phyloP scores from a whole-genome alignment of 257 asterid species.

The Paraleonurus japonicus region DNA sequence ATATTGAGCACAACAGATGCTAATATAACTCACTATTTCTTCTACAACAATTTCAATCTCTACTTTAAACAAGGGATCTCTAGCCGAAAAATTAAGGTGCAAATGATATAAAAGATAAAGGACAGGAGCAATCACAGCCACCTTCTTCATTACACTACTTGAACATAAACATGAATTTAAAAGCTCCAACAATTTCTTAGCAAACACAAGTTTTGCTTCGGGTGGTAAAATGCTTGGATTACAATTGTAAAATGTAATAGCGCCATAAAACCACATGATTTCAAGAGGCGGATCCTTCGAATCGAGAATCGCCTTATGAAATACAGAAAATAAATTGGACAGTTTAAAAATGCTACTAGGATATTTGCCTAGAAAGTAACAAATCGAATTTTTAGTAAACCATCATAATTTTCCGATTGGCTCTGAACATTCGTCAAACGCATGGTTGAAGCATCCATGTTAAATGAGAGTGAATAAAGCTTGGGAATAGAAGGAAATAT shows the following conservation, averaged over 20 bases:
- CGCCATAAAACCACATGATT: conserved; percentile 27
- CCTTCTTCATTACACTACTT: conserved; percentile 23
- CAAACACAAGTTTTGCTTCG: conserved; percentile 10
- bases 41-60: no score
- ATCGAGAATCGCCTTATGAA: not conserved
- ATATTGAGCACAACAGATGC: no score
- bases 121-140: conserved; percentile 38
- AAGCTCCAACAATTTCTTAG: conserved; percentile 10
- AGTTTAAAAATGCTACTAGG: conserved; percentile 3
- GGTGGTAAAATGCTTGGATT: conserved; percentile 20
- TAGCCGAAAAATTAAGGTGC: conserved; percentile 16
- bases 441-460: conserved; percentile 9
- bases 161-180: conserved; percentile 11
- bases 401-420: not conserved
- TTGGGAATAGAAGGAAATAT: conserved; percentile 10
- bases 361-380: conserved; percentile 11
- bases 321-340: conserved; percentile 2
- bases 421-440: conserved; percentile 4
- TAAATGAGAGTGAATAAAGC: not conserved
- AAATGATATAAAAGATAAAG: conserved; percentile 28
- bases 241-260: conserved; percentile 18
- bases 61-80: no score
- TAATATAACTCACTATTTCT: no score
- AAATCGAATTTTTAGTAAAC: conserved; percentile 14
- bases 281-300: conserved; percentile 30